phyloP scores from a whole-genome alignment of 169 alveolate species.

The Plasmodium fragile region DNA sequence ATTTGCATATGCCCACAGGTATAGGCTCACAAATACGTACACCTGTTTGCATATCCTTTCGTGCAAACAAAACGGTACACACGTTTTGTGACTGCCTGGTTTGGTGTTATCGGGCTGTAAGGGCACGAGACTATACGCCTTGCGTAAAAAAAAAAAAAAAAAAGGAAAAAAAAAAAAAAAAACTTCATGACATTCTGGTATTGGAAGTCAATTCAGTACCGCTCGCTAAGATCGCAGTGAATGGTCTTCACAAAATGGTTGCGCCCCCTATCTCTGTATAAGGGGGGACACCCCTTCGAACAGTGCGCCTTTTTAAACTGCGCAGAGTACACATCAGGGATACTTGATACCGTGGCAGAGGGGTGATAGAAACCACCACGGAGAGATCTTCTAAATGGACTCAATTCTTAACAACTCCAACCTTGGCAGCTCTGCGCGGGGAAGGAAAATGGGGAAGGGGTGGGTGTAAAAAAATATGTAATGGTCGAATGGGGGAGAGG shows the following conservation, averaged over 20 bases:
- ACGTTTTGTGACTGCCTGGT: neutral
- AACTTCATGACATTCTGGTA: neutral
- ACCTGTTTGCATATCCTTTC: neutral
- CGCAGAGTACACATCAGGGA: neutral
- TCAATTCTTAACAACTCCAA: conserved; percentile 70
- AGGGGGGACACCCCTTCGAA: neutral
- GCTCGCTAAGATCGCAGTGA: neutral
- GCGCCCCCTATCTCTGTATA: neutral
- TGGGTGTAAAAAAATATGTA: neutral
- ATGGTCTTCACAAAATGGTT: neutral
- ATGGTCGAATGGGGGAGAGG: neutral
- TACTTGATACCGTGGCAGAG: neutral
- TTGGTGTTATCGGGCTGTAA: neutral
- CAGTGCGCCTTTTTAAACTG: neutral
- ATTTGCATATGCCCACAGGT: neutral
- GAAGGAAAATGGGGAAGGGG: neutral
- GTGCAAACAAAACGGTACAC: neutral
- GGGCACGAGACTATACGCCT: neutral
- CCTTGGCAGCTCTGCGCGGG: conserved; percentile 56
- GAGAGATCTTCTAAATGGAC: neutral
- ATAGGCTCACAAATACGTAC: neutral
- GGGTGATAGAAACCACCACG: neutral
- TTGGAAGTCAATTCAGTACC: neutral
- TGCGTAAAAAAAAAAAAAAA: neutral
- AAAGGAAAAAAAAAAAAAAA: no score